These are phyloP conservation scores for Gastrodia elata DNA, from an alignment of 106 monocot species.

Conservation along the genomic window DNA sequence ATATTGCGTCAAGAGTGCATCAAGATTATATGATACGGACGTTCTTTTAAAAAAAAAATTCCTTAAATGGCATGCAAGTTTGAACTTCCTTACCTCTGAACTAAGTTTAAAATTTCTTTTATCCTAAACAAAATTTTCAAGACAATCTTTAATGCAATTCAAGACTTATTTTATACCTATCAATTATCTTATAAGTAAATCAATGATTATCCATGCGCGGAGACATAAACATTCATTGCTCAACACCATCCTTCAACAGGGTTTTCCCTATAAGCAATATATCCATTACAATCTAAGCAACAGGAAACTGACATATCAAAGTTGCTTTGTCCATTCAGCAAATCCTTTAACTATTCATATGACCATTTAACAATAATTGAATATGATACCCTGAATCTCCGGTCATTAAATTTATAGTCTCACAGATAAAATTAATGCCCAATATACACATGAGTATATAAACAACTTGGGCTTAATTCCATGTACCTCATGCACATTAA, in stretches of 20 bases:
- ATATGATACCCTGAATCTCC: not conserved
- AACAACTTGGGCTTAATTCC: too few relatives aligned
- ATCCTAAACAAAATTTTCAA: not conserved
- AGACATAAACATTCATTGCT: not conserved
- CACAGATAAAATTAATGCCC: too few relatives aligned
- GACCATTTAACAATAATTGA: not conserved
- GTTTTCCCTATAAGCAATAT: not conserved
- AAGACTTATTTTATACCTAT: not conserved
- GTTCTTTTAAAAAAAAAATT: not conserved
- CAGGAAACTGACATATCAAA: not conserved
- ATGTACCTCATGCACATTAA: too few relatives aligned
- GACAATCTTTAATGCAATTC: not conserved
- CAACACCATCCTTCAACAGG: not conserved
- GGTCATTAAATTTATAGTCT: too few relatives aligned
- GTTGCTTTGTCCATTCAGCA: not conserved
- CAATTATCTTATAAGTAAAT: not conserved
- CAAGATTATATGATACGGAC: not conserved
- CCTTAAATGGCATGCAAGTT: not conserved
- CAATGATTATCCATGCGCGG: not conserved
- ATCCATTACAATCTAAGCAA: too few relatives aligned
- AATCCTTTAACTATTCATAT: not conserved
- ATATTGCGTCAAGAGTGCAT: not conserved
- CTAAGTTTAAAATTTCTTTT: not conserved
- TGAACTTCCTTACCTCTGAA: not conserved
- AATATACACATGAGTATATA: too few relatives aligned